These are phyloP conservation scores for Taiozyma sp. DNA, from an alignment of 1,139 yeast genomes.

Conservation along the genomic window DNA sequence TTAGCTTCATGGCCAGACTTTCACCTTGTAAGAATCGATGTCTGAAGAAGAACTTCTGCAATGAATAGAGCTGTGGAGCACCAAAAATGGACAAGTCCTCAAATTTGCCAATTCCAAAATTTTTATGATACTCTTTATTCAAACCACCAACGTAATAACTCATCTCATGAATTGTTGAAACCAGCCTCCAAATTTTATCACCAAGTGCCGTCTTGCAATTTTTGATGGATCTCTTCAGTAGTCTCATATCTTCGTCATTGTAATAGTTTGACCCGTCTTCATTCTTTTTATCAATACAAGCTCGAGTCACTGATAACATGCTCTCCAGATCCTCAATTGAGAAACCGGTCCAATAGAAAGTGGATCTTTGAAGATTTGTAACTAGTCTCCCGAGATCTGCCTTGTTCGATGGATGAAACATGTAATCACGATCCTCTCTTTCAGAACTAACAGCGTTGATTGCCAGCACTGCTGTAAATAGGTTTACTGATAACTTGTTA, in stretches of 20 bases:
- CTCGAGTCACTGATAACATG: conserved; percentile 43
- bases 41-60: conserved; percentile 51
- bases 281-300: conserved; percentile 39
- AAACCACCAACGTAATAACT: conserved; percentile 44
- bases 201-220: conserved; percentile 44
- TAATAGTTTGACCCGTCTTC: conserved; percentile 31
- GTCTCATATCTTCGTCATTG: conserved; percentile 31
- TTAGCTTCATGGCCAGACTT: conserved; percentile 27
- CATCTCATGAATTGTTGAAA: conserved; percentile 60
- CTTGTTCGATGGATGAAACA: conserved; percentile 61
- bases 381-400: conserved; percentile 51
- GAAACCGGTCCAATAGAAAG: conserved; percentile 76
- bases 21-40: conserved; percentile 36
- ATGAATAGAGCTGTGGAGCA: conserved; percentile 51
- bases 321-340: conserved; percentile 50
- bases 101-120: conserved; percentile 40
- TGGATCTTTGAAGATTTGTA: conserved; percentile 58
- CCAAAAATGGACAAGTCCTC: conserved; percentile 42
- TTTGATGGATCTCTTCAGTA: conserved; percentile 39
- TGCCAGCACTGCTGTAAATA: conserved; percentile 63
- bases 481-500: conserved; percentile 54
- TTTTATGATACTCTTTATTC: conserved; percentile 35
- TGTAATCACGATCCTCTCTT: conserved; percentile 59
- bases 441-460: conserved; percentile 73
- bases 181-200: conserved; percentile 52